These are phyloP conservation scores for Purpureocillium takamizusanense DNA, from an alignment of 2,329 filamentous ascomycete species.

Conservation along the genomic window DNA sequence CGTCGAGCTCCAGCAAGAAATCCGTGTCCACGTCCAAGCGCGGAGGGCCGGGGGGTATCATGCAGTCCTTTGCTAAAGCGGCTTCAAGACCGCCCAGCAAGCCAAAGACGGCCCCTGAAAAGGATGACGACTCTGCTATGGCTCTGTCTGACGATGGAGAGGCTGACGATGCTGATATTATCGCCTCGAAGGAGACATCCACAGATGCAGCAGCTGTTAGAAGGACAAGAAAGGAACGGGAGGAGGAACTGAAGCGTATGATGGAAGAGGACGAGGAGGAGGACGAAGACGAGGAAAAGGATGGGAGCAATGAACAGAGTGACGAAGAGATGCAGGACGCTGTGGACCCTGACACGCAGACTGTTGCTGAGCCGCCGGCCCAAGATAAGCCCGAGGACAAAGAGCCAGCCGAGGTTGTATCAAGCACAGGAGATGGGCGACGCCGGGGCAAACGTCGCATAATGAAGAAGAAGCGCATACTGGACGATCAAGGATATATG, in stretches of 20 bases:
- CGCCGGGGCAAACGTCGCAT: conserved; percentile 70
- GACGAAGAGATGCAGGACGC: conserved; percentile 32
- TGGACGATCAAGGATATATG: conserved; percentile 85
- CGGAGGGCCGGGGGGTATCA: conserved; percentile 53
- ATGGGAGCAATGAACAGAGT: conserved; percentile 25
- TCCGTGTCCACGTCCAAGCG: conserved; percentile 39
- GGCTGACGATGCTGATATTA: conserved; percentile 26
- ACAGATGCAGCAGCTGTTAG: conserved; percentile 14
- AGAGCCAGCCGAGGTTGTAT: conserved; percentile 42
- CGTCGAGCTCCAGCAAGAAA: conserved; percentile 21
- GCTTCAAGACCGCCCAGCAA: conserved; percentile 26
- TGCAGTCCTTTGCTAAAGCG: conserved; percentile 70
- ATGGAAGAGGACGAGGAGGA: conserved; percentile 51
- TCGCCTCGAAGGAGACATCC: conserved; percentile 15
- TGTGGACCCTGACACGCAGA: conserved; percentile 26
- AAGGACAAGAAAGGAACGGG: conserved; percentile 24
- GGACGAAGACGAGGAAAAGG: conserved; percentile 30
- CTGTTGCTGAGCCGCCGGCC: conserved; percentile 23
- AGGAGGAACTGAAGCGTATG: conserved; percentile 30
- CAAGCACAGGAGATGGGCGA: conserved; percentile 48
- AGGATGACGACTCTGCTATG: conserved; percentile 20
- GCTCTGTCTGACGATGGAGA: conserved; percentile 30
- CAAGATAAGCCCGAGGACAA: conserved; percentile 29
- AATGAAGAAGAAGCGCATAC: conserved; percentile 78
- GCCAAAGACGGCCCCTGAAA: conserved; percentile 35